Base-by-base conservation (phyloP, 2,329 filamentous ascomycete species). In the Calonectria hongkongensis region DNA sequence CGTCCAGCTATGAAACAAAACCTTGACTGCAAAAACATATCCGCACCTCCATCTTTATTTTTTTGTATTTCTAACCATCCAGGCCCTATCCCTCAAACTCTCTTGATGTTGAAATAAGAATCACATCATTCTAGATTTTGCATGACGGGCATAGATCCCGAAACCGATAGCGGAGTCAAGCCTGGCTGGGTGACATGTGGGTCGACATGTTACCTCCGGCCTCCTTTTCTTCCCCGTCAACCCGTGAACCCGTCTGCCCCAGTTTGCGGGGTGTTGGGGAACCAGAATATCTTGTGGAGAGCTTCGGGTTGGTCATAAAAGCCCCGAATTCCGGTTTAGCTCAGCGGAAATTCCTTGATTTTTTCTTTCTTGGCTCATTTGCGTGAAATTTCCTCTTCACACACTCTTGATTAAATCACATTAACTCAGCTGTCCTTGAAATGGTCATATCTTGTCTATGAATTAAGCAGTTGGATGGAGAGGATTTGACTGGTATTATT, bases 221-320 rank as follows among this genome's bases (percentile, higher is more conserved):
- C 54, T 60, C 54, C 36, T 60, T 41, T 27, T 41, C 39, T 60
- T 18, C 33, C 54, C 54, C 54, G 33, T 60, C 18, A 25, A 25
- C 54, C 54, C 54, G 33, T 60, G 8, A 25, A 39, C 33, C 54
- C 54, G 33, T 39, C 4, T 60, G 33, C 25, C 54, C 9, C 54
- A 60, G 21, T 39, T 60, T 60, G 54, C 54, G 54, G 54, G 54
- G 54, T 60, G 54, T 60, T 60, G 54, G 54, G 54, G 54, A 58
- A 30, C 13, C 16, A 21, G 9, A 60, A 25, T 4, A 21, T 60
- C 10, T 39, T 41, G 54, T 60, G 54, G 33, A 16, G 54, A 60
- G 54, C 5, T 13, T 6, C 5, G 21, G 12, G 7, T 41, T 5
- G 1, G 27, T 27, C 54, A 41, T 60, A 60, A 27, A 60, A 9